phyloP scores from a whole-genome alignment of 176 grass and related monocot genomes.

The Cenchrus purpureus region DNA sequence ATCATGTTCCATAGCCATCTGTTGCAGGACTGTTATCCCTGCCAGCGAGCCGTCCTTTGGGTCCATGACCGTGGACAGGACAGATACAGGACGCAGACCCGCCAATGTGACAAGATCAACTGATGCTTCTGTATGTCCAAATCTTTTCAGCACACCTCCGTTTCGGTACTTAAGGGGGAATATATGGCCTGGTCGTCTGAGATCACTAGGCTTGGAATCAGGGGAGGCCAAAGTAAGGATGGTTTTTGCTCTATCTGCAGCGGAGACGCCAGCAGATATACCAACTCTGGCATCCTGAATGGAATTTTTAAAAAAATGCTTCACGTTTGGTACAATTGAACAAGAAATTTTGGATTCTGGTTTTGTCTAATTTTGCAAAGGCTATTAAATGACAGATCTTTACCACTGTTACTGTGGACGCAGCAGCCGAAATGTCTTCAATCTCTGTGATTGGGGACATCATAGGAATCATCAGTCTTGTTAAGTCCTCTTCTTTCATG shows the following conservation, averaged over 20 bases:
- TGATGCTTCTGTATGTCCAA: conserved; percentile 79
- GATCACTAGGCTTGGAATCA: conserved; percentile 84
- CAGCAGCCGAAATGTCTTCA: conserved; percentile 64
- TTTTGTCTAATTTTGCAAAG: conserved; percentile 21
- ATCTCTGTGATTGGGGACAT: conserved; percentile 79
- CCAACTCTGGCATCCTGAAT: conserved; percentile 81
- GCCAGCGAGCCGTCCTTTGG: conserved; percentile 79
- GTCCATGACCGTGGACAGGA: conserved; percentile 82
- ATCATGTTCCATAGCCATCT: conserved; percentile 68
- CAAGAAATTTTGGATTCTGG: background rate
- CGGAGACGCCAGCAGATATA: conserved; percentile 70
- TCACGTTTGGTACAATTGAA: background rate
- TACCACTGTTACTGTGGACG: conserved; percentile 86
- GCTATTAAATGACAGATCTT: conserved; percentile 10
- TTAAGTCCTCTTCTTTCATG: conserved; percentile 83
- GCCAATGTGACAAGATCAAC: conserved; percentile 74
- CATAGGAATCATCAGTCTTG: conserved; percentile 93
- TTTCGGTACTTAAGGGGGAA: conserved; percentile 89
- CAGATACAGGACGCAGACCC: conserved; percentile 64
- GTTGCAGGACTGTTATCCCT: conserved; percentile 49
- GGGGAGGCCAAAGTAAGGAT: conserved; percentile 72
- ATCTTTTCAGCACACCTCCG: conserved; percentile 83
- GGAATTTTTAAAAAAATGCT: conserved; percentile 24
- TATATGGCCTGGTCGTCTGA: conserved; percentile 82
- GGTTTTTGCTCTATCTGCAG: conserved; percentile 81